Base-by-base conservation (phyloP, 129 eudicot genomes). In the Ambrosia artemisiifolia region DNA sequence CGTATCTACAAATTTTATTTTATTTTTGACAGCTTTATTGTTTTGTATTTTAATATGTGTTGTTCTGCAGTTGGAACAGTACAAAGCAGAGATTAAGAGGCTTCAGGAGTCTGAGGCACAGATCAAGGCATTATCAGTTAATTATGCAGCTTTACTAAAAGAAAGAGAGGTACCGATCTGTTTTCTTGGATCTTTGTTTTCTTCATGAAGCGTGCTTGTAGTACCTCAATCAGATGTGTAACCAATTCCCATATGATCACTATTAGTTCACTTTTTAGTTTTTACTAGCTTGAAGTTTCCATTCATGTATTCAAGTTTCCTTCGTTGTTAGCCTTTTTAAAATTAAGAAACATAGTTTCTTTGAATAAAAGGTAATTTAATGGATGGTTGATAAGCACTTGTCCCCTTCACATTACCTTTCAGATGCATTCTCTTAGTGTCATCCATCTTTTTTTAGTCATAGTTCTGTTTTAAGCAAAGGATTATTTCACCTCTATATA, bases 101-200 rank as follows among this genome's bases (percentile, higher is more conserved):
- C 99, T 94, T 74, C 90, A 85, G 86, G 97, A 90, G 11, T 94
- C 99, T 2, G 97, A 94, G 91, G 85, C 96, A 2, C 93, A 90
- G 65, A 86, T 94, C 28, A 94, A 90, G 82, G 97, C 99, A 67
- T 46, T 94, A 32, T 88, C 99, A 18, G 89, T 90, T 65, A 94
- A 94, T 81, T 94, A 94, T 88, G 99, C 99, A 48, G 97, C 99
- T 44, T 75, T 94, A 67, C 74, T 94, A 75, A 90, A 94, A 76
- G 94, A 90, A 69, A 88, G 88, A 83, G 96, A 90, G 96, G 99
- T 94, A 79, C 34, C 13, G 8, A 16, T 61, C 20, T 57, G 43
- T 69, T 24, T 50, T 81, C 59, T 63, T 67, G 68, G 0, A 7
- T 16, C 46, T 57, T 38, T 4, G 7, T 10, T 67, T 44, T 70